A percentile compares a stretch with the other conserved stretches of the same genome.
Evolutionary conservation across 306 rosid species (phyloP).

Genomic region (Biancaea sappan): DNA sequence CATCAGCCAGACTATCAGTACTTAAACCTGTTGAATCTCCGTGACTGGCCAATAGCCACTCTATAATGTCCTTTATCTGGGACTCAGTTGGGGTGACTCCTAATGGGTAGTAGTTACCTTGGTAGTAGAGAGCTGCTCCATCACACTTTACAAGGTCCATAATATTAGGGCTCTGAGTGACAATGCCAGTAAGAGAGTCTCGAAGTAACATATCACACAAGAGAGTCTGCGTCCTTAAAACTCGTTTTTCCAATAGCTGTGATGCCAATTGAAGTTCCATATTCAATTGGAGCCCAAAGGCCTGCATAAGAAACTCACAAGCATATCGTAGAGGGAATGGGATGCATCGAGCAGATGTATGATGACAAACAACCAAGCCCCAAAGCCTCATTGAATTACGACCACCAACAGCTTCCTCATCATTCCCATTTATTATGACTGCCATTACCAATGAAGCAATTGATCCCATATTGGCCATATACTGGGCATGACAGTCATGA

Average conservation of each 20-base stretch:
- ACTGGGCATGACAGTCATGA: conserved; percentile 93
- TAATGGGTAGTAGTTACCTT: conserved; percentile 64
- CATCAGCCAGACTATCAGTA: conserved; percentile 94
- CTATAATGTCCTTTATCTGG: conserved; percentile 83
- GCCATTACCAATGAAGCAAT: conserved; percentile 88
- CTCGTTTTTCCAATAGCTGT: conserved; percentile 78
- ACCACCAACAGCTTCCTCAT: conserved; percentile 60
- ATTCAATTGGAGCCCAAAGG: conserved; percentile 89
- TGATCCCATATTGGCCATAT: conserved; percentile 97
- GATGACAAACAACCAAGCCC: conserved; percentile 99
- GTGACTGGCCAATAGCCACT: conserved; percentile 82
- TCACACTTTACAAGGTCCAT: conserved; percentile 94
- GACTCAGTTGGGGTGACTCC: conserved; percentile 84
- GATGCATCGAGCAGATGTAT: conserved; percentile 79
- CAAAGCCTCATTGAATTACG: conserved; percentile 69
- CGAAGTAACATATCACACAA: conserved; percentile 97
- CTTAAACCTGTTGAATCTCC: conserved; percentile 95
- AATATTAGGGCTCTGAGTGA: conserved; percentile 90
- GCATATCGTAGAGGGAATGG: conserved; percentile 94
- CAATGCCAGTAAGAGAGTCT: conserved; percentile 85
- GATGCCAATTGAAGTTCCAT: conserved; percentile 89
- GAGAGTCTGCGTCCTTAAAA: conserved; percentile 88
- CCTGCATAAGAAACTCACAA: conserved; percentile 97
- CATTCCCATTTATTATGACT: conserved; percentile 79
- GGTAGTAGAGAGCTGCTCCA: conserved; percentile 85